Conservation (phyloP, 2,329 filamentous ascomycete species). For the Leptosphaerulina australis region DNA sequence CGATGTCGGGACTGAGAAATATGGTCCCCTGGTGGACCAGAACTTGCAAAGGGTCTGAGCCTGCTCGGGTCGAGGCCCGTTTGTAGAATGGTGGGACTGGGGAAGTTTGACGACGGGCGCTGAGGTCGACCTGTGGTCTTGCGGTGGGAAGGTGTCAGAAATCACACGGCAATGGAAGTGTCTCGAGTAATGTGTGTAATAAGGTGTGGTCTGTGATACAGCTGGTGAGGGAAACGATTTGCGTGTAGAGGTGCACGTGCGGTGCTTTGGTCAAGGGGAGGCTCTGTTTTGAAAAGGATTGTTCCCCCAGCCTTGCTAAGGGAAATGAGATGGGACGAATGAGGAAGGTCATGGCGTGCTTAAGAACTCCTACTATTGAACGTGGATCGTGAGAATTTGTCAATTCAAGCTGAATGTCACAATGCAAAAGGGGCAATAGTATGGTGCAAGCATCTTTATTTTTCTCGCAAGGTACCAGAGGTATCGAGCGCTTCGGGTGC, state of each 20-base stretch:
- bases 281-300: neutral
- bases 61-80: neutral
- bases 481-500: neutral
- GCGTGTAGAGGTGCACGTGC: neutral
- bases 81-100: neutral
- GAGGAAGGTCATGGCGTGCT: neutral
- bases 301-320: neutral
- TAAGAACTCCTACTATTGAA: neutral
- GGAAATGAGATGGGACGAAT: slow-evolving; percentile 1
- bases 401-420: neutral
- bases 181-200: neutral
- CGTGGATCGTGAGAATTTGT: slow-evolving; percentile 9
- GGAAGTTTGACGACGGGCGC: too few relatives aligned
- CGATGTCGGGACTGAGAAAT: neutral
- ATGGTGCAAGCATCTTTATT: slow-evolving; percentile 4
- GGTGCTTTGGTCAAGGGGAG: neutral
- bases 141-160: too few relatives aligned
- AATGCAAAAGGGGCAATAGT: slow-evolving; percentile 1
- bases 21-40: neutral
- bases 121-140: too few relatives aligned
- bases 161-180: neutral
- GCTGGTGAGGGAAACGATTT: neutral
- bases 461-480: neutral
- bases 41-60: neutral
- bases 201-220: neutral